These are phyloP conservation scores for Hansfordia pulvinata DNA, from an alignment of 2,329 filamentous ascomycete genomes.

Conservation along the genomic window DNA sequence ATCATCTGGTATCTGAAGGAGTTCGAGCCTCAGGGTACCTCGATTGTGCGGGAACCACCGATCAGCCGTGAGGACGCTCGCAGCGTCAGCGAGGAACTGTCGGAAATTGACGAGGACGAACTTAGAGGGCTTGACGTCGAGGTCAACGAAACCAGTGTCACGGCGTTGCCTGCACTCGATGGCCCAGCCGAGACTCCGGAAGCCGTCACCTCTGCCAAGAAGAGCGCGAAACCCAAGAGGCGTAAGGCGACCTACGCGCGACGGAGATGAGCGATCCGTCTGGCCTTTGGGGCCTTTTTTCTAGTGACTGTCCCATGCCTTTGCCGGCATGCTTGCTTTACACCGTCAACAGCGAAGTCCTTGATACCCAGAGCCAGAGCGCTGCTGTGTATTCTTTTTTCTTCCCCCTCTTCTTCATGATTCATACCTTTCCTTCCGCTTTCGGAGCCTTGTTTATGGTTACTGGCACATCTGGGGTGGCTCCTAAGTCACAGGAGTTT, in stretches of 20 bases:
- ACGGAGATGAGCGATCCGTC: slow-evolving; percentile 6
- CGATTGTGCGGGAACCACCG: slow-evolving; percentile 62
- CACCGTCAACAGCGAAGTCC: too few species aligned
- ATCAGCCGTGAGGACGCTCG: slow-evolving; percentile 54
- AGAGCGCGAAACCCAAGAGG: slow-evolving; percentile 11
- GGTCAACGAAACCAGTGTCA: slow-evolving; percentile 33
- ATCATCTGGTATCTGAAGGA: slow-evolving; percentile 78
- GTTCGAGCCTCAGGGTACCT: slow-evolving; percentile 71
- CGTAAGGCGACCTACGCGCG: slow-evolving; percentile 13
- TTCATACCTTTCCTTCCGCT: too few species aligned
- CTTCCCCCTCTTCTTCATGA: neutral
- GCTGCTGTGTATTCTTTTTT: slow-evolving; percentile 9
- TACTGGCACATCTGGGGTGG: too few species aligned
- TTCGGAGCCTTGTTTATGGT: too few species aligned
- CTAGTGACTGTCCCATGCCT: slow-evolving; percentile 1
- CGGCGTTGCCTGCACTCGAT: slow-evolving; percentile 17
- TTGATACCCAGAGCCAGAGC: too few species aligned
- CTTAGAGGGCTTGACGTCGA: slow-evolving; percentile 54
- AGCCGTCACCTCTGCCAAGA: slow-evolving; percentile 11
- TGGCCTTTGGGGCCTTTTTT: slow-evolving; percentile 5
- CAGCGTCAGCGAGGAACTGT: slow-evolving; percentile 72
- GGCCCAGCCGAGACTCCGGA: slow-evolving; percentile 5
- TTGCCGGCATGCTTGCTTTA: slow-evolving; percentile 1
- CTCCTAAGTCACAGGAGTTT: too few species aligned
- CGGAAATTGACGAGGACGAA: slow-evolving; percentile 85